A percentile compares a stretch with the other conserved stretches of the same genome.
Conservation (phyloP, 1,284 basidiomycete genomes). For the Hymenochaete sp. region DNA sequence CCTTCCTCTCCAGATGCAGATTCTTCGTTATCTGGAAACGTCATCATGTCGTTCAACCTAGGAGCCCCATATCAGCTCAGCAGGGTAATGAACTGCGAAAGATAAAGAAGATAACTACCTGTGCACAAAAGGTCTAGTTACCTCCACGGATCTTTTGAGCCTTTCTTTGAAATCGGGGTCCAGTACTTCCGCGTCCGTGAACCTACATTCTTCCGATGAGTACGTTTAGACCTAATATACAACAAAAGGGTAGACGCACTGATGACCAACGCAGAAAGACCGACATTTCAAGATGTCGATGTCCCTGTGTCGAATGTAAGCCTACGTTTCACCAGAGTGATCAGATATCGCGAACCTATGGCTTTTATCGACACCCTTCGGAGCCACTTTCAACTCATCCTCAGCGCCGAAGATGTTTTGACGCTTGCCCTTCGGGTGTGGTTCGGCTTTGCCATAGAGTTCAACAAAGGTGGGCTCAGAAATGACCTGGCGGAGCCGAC, state of each 20-base stretch:
- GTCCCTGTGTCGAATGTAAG: conserved; percentile 42
- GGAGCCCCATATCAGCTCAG: conserved; percentile 1
- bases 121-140: conserved; percentile 73
- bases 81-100: conserved; percentile 1
- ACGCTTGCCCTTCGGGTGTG: conserved; percentile 50
- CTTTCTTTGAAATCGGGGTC: conserved; percentile 56
- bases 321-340: neutral
- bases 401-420: conserved; percentile 75
- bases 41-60: conserved; percentile 64
- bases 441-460: conserved; percentile 63
- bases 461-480: conserved; percentile 57
- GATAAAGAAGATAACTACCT: conserved; percentile 44
- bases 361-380: conserved; percentile 78
- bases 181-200: conserved; percentile 69
- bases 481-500: conserved; percentile 58
- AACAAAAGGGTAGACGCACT: conserved; percentile 35
- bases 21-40: conserved; percentile 32
- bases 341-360: conserved; percentile 43
- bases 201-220: conserved; percentile 38
- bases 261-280: conserved; percentile 61
- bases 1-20: conserved; percentile 29
- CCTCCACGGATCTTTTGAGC: conserved; percentile 43
- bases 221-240: neutral
- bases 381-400: conserved; percentile 78
- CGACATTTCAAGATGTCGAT: conserved; percentile 83